Conservation (phyloP, 371 early-diverging fungal species). For the Mucor mucedo region DNA sequence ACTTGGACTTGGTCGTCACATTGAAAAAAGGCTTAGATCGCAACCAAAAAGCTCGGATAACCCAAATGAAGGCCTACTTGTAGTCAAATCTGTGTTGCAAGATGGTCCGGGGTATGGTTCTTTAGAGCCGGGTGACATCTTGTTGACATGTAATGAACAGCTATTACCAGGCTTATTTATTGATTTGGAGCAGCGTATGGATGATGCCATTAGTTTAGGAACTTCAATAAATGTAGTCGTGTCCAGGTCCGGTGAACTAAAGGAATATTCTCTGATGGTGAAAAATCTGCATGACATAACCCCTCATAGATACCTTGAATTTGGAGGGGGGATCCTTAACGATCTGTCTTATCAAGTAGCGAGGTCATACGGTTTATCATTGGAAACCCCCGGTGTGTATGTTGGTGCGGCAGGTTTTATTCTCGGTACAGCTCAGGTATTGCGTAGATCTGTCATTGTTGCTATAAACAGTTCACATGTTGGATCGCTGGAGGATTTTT, state of each 20-base stretch:
- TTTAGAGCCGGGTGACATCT: slow-evolving; percentile 79
- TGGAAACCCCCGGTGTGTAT: slow-evolving; percentile 81
- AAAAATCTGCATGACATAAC: slow-evolving; percentile 82
- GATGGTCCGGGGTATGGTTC: slow-evolving; percentile 70
- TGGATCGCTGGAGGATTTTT: slow-evolving; percentile 79
- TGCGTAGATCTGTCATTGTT: slow-evolving; percentile 68
- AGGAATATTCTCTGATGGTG: slow-evolving; percentile 56
- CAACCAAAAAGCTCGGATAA: slow-evolving; percentile 47
- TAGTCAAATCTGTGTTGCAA: slow-evolving; percentile 70
- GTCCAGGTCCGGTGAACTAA: slow-evolving; percentile 69
- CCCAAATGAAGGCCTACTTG: slow-evolving; percentile 72
- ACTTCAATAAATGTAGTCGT: slow-evolving; percentile 60
- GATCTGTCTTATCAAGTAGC: slow-evolving; percentile 89
- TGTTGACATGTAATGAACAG: slow-evolving; percentile 62
- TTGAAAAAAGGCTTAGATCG: slow-evolving; percentile 67
- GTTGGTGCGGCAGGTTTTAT: slow-evolving; percentile 77
- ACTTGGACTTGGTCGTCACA: slow-evolving; percentile 58
- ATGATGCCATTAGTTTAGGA: slow-evolving; percentile 66
- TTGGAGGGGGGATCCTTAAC: slow-evolving; percentile 87
- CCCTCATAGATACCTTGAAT: slow-evolving; percentile 75
- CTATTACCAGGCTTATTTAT: slow-evolving; percentile 67
- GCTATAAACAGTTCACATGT: slow-evolving; percentile 74
- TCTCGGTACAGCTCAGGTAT: slow-evolving; percentile 62
- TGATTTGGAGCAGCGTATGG: slow-evolving; percentile 67
- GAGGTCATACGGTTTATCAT: slow-evolving; percentile 68